phyloP scores from a whole-genome alignment of 2,329 filamentous ascomycete species.

The Xenosphaeropsis pyriputrescens region DNA sequence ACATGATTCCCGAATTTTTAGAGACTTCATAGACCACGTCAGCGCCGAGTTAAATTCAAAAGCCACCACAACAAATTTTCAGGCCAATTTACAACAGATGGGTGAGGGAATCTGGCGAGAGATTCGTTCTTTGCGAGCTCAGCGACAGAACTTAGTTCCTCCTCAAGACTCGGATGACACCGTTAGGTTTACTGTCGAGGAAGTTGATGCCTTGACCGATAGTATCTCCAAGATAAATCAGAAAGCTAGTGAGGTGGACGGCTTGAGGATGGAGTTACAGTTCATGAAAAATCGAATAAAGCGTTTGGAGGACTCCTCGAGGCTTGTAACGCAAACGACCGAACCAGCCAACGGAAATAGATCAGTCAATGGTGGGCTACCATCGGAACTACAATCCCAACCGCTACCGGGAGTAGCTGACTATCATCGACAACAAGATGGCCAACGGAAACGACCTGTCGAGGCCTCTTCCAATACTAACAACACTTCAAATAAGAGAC shows the following conservation, averaged over 20 bases:
- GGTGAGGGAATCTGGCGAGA: not conserved
- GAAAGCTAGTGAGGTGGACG: slow-evolving; percentile 13
- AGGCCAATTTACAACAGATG: not conserved
- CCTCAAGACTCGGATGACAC: slow-evolving; percentile 1
- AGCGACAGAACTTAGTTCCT: not conserved
- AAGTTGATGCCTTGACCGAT: slow-evolving; percentile 7
- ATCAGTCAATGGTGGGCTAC: too few species aligned
- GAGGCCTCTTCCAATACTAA: too few species aligned
- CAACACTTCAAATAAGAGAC: too few species aligned
- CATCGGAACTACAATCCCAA: too few species aligned
- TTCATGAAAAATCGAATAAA: slow-evolving; percentile 8
- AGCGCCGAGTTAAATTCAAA: slow-evolving; percentile 9
- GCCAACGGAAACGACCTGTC: too few species aligned
- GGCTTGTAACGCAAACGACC: too few species aligned
- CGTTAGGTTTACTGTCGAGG: not conserved
- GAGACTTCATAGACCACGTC: slow-evolving; percentile 15
- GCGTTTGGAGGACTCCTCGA: slow-evolving; percentile 3
- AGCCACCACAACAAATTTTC: slow-evolving; percentile 1
- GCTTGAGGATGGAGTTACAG: slow-evolving; percentile 10
- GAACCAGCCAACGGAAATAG: too few species aligned
- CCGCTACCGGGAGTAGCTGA: too few species aligned
- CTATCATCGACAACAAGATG: too few species aligned
- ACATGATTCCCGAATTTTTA: slow-evolving; percentile 13
- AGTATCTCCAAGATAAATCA: slow-evolving; percentile 8
- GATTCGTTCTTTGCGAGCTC: not conserved